Conservation (phyloP, 2,329 filamentous ascomycete species). For the Fusarium sarcochroum region DNA sequence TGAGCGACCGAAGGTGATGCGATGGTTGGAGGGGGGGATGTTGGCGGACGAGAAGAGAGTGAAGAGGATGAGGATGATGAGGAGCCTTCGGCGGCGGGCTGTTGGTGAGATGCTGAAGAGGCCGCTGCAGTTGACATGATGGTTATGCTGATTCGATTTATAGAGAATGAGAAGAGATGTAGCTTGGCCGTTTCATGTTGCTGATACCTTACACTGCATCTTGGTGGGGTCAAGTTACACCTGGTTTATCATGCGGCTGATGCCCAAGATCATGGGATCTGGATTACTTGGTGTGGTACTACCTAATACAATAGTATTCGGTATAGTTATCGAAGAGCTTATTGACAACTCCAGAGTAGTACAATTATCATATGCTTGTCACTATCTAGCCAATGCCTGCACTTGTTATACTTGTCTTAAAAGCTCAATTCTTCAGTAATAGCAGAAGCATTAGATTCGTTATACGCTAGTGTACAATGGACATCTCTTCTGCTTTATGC, state of each 20-base stretch:
- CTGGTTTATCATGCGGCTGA: slow-evolving; percentile 39
- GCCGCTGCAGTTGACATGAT: slow-evolving; percentile 28
- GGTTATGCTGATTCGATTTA: slow-evolving; percentile 8
- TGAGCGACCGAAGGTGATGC: slow-evolving; percentile 43
- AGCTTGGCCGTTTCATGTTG: slow-evolving; percentile 30
- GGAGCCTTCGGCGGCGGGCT: slow-evolving; percentile 29
- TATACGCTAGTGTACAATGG: slow-evolving; percentile 46
- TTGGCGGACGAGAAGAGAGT: slow-evolving; percentile 42
- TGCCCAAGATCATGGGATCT: slow-evolving; percentile 38
- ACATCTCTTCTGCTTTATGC: slow-evolving; percentile 14
- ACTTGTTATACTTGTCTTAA: not conserved
- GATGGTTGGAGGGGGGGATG: slow-evolving; percentile 45
- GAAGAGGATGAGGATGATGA: slow-evolving; percentile 42
- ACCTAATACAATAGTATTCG: not conserved
- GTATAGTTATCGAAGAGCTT: too few relatives aligned
- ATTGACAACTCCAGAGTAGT: too few relatives aligned
- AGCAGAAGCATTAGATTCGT: slow-evolving; percentile 43
- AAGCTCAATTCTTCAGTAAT: slow-evolving; percentile 7
- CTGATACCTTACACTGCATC: slow-evolving; percentile 34
- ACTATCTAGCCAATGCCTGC: not conserved
- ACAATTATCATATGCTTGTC: not conserved
- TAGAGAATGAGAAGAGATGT: slow-evolving; percentile 15
- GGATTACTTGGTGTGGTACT: not conserved
- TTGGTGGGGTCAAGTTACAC: slow-evolving; percentile 39
- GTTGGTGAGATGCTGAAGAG: slow-evolving; percentile 23